Percentiles rank a stretch among this genome's conserved stretches.
Conservation (phyloP, 228 moss, liverwort and hornwort genomes). For the Sphagnum fallax region DNA sequence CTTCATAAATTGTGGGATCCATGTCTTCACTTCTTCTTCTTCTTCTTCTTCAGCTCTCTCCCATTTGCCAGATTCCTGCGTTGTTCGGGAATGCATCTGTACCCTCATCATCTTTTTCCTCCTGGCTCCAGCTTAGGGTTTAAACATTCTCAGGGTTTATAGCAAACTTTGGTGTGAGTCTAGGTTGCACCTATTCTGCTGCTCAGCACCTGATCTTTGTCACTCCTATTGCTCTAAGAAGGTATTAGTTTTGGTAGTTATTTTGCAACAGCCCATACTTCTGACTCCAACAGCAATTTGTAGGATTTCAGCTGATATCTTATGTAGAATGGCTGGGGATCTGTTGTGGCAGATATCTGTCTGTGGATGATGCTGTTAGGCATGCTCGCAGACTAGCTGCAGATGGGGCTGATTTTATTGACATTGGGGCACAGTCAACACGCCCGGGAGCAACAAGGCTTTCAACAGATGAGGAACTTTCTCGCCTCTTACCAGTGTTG, state of each 20-base stretch:
- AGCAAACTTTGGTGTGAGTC: too few relatives aligned
- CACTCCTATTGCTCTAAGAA: too few relatives aligned
- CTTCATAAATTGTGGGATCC: too few relatives aligned
- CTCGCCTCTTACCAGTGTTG: constrained; percentile 67
- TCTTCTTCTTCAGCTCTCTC: neutral
- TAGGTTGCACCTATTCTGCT: too few relatives aligned
- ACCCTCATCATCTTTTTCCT: too few relatives aligned
- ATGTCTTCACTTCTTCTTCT: too few relatives aligned
- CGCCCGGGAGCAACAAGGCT: constrained; percentile 74
- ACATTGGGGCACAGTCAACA: constrained; percentile 91
- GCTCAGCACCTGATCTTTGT: too few relatives aligned
- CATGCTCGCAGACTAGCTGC: constrained; percentile 65
- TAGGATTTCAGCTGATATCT: neutral
- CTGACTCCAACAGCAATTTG: neutral
- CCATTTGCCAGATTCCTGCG: neutral
- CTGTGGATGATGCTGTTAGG: constrained; percentile 48
- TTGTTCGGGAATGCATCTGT: neutral
- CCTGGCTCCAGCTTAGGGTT: too few relatives aligned
- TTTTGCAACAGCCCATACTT: too few relatives aligned
- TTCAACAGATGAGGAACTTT: constrained; percentile 70
- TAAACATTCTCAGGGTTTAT: too few relatives aligned
- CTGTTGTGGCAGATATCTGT: constrained; percentile 21
- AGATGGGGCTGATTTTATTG: constrained; percentile 92
- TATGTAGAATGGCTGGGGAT: too few relatives aligned
- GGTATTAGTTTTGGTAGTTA: too few relatives aligned